Evolutionary conservation across 768 basidiomycete genomes (phyloP), one percentile per base, ranked within the genome.

Genomic region (Trametes meyenii): DNA sequence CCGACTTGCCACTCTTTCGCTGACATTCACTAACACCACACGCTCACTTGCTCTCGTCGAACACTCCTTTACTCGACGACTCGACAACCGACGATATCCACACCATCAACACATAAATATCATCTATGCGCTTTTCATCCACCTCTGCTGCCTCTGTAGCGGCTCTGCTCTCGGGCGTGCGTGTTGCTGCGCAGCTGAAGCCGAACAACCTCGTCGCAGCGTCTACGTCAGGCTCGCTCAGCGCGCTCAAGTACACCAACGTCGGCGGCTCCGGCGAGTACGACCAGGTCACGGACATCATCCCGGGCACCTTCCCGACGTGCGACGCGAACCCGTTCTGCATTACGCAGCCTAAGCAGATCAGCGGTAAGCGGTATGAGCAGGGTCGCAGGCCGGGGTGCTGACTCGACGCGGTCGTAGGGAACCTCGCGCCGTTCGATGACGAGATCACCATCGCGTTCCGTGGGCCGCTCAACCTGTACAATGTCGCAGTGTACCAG

Each of bases 401-500:
- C 36, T 35, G 44, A 39, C 55, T 45, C 21, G 21, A 33, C 36
- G 33, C 40, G 16, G 23, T 3, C 39, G 16, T 40, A 67, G 71
- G 71, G 26, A 63, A 63, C 51, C 71, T 72, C 46, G 71, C 71
- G 16, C 71, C 71, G 33, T 72, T 72, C 43, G 62, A 72, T 45
- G 69, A 72, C 39, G 70, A 72, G 50, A 59, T 72, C 52, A 72
- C 70, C 14, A 29, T 71, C 23, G 66, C 59, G 49, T 67, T 72
- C 58, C 67, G 70, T 21, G 71, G 71, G 0, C 70, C 71, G 13
- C 62, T 72, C 59, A 63, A 55, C 43, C 17, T 72, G 12, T 54
- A 66, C 56, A 72, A 71, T 58, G 71, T 72, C 48, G 68, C 71
- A 6, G 69, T 72, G 4, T 72, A 70, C 61, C 70, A 72, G 62